A percentile compares a stretch with the other conserved stretches of the same genome.
phyloP scores from a whole-genome alignment of 208 protist species.

The Trypanosoma cruzi region DNA sequence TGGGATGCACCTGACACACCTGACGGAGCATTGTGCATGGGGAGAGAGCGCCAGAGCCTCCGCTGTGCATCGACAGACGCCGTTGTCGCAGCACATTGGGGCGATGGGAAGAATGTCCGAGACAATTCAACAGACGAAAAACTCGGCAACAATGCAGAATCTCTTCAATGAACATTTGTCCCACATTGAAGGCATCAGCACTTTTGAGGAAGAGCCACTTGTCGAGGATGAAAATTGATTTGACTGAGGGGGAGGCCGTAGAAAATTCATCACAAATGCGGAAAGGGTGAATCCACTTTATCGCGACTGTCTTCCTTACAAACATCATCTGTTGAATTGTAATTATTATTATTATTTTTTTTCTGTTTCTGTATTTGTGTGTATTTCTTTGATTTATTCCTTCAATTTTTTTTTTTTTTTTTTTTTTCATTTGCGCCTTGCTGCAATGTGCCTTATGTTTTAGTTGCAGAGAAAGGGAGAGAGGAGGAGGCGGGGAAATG shows the following conservation, averaged over 20 bases:
- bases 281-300: no score
- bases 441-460: no score
- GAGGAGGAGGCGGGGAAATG: background rate
- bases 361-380: background rate
- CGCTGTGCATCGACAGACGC: constrained; percentile 85
- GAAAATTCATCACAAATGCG: background rate
- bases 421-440: constrained; percentile 13
- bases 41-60: constrained; percentile 70
- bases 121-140: constrained; percentile 78
- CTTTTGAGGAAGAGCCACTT: constrained; percentile 81
- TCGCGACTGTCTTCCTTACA: background rate
- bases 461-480: no score
- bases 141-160: constrained; percentile 53
- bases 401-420: background rate
- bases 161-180: constrained; percentile 84
- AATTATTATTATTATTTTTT: constrained; percentile 10
- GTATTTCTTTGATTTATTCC: background rate
- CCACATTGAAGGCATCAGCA: constrained; percentile 75
- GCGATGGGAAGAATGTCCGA: constrained; percentile 89
- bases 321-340: background rate
- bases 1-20: constrained; percentile 66
- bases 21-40: constrained; percentile 88
- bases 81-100: constrained; percentile 82
- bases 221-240: constrained; percentile 54
- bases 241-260: background rate